Percentiles rank a stretch among this genome's conserved stretches.
Conservation (phyloP, 2,329 filamentous ascomycete genomes). For the Penicillium sp. region DNA sequence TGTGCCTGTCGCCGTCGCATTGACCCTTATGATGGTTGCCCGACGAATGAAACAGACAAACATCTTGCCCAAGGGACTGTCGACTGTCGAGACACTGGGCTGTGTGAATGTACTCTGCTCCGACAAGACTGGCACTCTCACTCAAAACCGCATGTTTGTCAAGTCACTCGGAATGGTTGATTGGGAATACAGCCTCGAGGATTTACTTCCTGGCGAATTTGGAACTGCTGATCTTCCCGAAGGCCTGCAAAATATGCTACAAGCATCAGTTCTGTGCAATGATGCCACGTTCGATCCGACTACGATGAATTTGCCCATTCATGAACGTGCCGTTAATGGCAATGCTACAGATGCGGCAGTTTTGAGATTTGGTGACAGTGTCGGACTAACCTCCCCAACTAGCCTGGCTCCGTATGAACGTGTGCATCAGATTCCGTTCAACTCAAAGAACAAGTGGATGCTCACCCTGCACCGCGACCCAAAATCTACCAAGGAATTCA, state of each 20-base stretch:
- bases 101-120: slow-evolving; percentile 67
- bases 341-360: slow-evolving; percentile 71
- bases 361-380: slow-evolving; percentile 59
- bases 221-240: slow-evolving; percentile 20
- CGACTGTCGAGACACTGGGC: slow-evolving; percentile 69
- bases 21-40: slow-evolving; percentile 65
- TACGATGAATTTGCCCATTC: slow-evolving; percentile 51
- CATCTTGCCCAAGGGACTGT: slow-evolving; percentile 69
- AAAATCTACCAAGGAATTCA: slow-evolving; percentile 26
- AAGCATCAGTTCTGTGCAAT: slow-evolving; percentile 62
- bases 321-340: slow-evolving; percentile 58
- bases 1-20: slow-evolving; percentile 60
- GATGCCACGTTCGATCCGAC: slow-evolving; percentile 64
- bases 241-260: slow-evolving; percentile 51
- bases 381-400: slow-evolving; percentile 52
- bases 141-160: slow-evolving; percentile 63
- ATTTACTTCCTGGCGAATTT: slow-evolving; percentile 12
- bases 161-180: slow-evolving; percentile 24
- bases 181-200: slow-evolving; percentile 16
- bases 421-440: slow-evolving; percentile 64
- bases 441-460: slow-evolving; percentile 80
- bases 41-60: slow-evolving; percentile 68
- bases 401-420: slow-evolving; percentile 53
- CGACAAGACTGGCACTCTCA: slow-evolving; percentile 60
- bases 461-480: slow-evolving; percentile 46